Conservation (phyloP, 352 stramenopile genomes). For the Globisporangium paroecandrum region DNA sequence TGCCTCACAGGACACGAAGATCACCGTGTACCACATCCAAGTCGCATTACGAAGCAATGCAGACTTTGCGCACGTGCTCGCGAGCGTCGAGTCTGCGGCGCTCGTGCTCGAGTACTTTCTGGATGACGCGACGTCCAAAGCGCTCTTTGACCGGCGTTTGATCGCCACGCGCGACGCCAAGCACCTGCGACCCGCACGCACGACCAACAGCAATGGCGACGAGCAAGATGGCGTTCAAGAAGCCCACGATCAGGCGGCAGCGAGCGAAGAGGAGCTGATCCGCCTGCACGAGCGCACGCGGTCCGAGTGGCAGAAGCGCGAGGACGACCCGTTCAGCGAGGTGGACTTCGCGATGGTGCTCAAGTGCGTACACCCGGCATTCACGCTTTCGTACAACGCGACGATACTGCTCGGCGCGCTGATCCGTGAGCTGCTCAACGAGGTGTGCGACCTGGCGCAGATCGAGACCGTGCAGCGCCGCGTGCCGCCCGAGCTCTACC, state of each 20-base stretch:
- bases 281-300: slow-evolving; percentile 40
- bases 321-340: slow-evolving; percentile 56
- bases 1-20: slow-evolving; percentile 35
- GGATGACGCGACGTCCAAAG: slow-evolving; percentile 42
- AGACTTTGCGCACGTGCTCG: slow-evolving; percentile 35
- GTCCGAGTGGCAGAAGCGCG: slow-evolving; percentile 53
- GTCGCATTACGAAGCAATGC: slow-evolving; percentile 43
- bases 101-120: slow-evolving; percentile 50
- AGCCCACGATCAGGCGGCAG: not conserved
- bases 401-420: slow-evolving; percentile 46
- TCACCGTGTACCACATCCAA: slow-evolving; percentile 53
- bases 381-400: slow-evolving; percentile 55
- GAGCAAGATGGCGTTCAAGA: not conserved
- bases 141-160: slow-evolving; percentile 37
- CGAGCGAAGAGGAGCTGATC: slow-evolving; percentile 39
- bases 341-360: slow-evolving; percentile 58
- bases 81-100: slow-evolving; percentile 29
- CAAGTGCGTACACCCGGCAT: slow-evolving; percentile 57
- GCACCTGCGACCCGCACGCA: slow-evolving; percentile 24
- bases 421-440: slow-evolving; percentile 50
- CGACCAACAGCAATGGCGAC: not conserved
- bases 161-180: slow-evolving; percentile 44
- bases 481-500: slow-evolving; percentile 19
- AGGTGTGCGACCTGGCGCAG: slow-evolving; percentile 41
- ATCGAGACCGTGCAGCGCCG: slow-evolving; percentile 29